Evolutionary conservation across 2,329 filamentous ascomycete species (phyloP), one percentile per base, ranked within the genome.

Genomic region (Cytospora piceicola): DNA sequence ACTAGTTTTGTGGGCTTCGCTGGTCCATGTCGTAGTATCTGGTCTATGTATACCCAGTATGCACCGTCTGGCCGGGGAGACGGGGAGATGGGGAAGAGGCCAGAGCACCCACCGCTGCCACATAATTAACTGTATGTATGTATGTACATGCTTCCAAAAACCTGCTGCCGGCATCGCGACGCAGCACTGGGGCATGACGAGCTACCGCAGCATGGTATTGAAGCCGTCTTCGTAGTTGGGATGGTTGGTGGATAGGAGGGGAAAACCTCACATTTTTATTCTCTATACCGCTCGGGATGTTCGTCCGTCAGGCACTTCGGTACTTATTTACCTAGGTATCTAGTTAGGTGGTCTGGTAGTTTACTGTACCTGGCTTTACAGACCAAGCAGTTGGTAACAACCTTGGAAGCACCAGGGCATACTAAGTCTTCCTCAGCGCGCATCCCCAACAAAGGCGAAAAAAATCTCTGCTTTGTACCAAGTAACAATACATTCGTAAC

Each of bases 1-100:
- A 22, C 46, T 49, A 49, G 46, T 49, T 49, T 49, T 62, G 60
- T 62, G 60, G 60, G 60, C 52, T 62, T 39, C 32, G 7, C 34
- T 49, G 51, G 51, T 49, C 46, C 46, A 49, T n/a, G 46, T 49
- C 20, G 22, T 49, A 49, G 15, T 34, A 36, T 36, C 27, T 29
- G 27, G 27, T 3, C 3, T 29, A 29, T 29, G 27, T 29, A 29
- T 29, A n/a, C n/a, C n/a, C n/a, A n/a, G n/a, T n/a, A 29, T 29
- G 27, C 27, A 36, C 34, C 34, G 34, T 12, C 34, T 36, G 34
- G 46, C 46, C 46, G 46, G 46, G n/a, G 1, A 5, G n/a, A 11
- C 11, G 46, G 22, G n/a, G 22, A 49, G 46, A 24, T 8, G n/a
- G 46, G 42, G 20, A 3, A 24, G 12, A 49, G n/a, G 3, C 20